Base-by-base conservation (phyloP, 1,284 basidiomycete genomes). In the Puccinia novopanici region DNA sequence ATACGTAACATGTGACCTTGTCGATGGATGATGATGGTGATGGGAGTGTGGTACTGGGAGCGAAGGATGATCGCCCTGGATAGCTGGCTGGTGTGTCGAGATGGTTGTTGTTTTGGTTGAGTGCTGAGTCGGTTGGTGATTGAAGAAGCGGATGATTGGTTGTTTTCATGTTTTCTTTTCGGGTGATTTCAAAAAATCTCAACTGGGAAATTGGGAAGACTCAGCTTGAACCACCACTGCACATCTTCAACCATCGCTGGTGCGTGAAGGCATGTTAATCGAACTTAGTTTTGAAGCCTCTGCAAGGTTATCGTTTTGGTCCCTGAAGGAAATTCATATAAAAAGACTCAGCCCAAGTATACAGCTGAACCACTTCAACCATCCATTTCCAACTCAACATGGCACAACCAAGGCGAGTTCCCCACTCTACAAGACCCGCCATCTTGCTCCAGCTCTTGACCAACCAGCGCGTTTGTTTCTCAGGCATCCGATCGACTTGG, bases 401-500 rank as follows among this genome's bases (percentile, higher is more conserved):
- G 67, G 22, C 45, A 15, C 67, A 70, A 52, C 67, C 50, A 48
- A 52, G 67, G 42, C 30, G 27, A 34, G 45, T 34, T 30, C 15
- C 12, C 30, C 55, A 42, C 40, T 24, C 34, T 40, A 10, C 17
- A 48, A 50, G 19, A 40, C 34, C 30, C 24, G 6, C 55, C 50
- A 37, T 17, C 52, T n/a, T 24, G n/a, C 55, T 59, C n/a, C 45
- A 65, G 55, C 27, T 40, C 9, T 30, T 10, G 13, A 70, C 45
- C 5, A n/a, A 45, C 22, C n/a, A 15, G 10, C 27, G 27, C 24
- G 22, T 34, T 34, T 4, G 1, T 34, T 34, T 34, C 4, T 4
- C 15, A 80, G 79, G 13, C 70, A 80, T 4, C 88, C 87, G 75
- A 91, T 95, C 83, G 89, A 93, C 83, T 85, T 91, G 45, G 87